Evolutionary conservation across 208 protist genomes (phyloP).

Genomic region (Histomonas meleagridis): DNA sequence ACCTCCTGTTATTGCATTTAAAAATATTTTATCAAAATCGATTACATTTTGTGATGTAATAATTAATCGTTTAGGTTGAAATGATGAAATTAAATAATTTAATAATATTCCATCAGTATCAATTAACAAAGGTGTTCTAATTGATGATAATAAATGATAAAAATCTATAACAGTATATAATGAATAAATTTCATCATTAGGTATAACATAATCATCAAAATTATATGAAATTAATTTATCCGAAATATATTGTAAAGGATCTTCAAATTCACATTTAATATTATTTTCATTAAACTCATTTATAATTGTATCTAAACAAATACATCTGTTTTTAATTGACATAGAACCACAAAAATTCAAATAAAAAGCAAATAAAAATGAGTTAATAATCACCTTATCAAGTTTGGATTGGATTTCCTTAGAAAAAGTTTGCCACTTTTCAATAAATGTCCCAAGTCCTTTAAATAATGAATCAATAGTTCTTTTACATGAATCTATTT

Average conservation of each 20-base stretch:
- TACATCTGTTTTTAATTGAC: background rate
- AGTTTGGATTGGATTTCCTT: background rate
- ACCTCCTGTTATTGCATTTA: background rate
- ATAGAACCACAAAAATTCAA: background rate
- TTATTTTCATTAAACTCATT: background rate
- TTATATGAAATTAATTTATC: background rate
- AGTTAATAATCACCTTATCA: background rate
- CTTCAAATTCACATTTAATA: background rate
- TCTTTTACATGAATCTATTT: background rate
- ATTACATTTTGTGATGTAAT: background rate
- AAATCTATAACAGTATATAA: background rate
- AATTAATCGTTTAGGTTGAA: background rate
- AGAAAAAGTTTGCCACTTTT: background rate
- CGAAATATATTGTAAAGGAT: background rate
- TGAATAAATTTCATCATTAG: background rate
- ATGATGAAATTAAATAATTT: background rate
- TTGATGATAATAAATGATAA: background rate
- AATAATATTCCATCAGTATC: background rate
- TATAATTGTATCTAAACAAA: too few species aligned
- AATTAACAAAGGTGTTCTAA: background rate
- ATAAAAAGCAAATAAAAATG: background rate
- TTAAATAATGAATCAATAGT: background rate
- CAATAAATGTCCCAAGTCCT: background rate
- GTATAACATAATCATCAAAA: background rate
- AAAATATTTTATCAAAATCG: background rate